Evolutionary conservation across 1,284 basidiomycete species (phyloP).

Genomic region (Cutaneotrichosporon cutaneum): DNA sequence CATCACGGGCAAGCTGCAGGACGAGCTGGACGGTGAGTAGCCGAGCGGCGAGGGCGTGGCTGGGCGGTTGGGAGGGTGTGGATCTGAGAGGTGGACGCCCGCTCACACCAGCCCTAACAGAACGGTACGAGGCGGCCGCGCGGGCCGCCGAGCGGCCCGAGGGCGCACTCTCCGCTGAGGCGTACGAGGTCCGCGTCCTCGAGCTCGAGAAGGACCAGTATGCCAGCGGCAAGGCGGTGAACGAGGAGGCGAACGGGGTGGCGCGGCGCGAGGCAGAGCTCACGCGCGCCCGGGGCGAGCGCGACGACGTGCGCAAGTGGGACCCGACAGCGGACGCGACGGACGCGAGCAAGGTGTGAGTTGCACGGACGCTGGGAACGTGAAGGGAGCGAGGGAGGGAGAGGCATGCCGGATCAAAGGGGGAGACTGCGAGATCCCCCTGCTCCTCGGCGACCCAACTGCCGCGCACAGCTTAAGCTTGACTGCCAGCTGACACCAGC

Average conservation of each 20-base stretch:
- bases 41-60: neutral
- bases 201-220: constrained; percentile 42
- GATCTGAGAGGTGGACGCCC: neutral
- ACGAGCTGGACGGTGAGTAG: constrained; percentile 38
- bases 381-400: too few species aligned
- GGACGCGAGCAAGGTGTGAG: constrained; percentile 39
- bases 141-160: constrained; percentile 41
- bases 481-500: constrained; percentile 25
- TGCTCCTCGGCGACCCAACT: neutral
- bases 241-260: constrained; percentile 40
- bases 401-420: too few species aligned
- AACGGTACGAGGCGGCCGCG: constrained; percentile 24
- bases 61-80: neutral
- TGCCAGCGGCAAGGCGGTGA: constrained; percentile 39
- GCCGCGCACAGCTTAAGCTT: neutral
- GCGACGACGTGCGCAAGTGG: constrained; percentile 36
- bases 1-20: constrained; percentile 29
- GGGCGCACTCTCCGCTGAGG: constrained; percentile 34
- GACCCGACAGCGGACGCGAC: constrained; percentile 36
- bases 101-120: neutral
- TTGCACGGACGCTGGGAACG: constrained; percentile 2
- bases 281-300: constrained; percentile 31
- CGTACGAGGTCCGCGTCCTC: constrained; percentile 40
- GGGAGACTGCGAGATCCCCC: too few species aligned
- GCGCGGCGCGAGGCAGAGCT: constrained; percentile 45